Percentiles rank a stretch among this genome's conserved stretches.
Evolutionary conservation across 202 grass and related monocot genomes (phyloP).

Genomic region (Hordeum pubiflorum): DNA sequence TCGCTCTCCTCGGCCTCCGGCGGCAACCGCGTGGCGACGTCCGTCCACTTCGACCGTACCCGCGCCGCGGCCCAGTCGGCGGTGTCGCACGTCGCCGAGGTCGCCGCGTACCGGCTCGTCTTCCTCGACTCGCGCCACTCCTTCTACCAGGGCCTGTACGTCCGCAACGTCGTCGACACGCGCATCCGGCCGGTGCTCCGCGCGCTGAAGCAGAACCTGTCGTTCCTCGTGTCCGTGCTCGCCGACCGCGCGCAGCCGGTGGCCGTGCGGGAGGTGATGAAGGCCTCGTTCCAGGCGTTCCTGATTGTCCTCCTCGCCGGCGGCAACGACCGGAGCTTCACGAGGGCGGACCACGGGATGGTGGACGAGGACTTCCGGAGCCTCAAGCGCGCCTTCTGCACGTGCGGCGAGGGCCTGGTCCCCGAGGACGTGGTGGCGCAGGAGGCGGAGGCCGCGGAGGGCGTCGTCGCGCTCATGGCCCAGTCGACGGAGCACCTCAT

Average conservation of each 20-base stretch:
- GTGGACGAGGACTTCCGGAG: constrained; percentile 70
- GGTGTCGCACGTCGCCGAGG: constrained; percentile 59
- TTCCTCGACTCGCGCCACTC: constrained; percentile 84
- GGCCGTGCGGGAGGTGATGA: constrained; percentile 83
- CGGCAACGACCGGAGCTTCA: constrained; percentile 59
- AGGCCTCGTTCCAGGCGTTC: constrained; percentile 60
- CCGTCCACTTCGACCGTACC: constrained; percentile 34
- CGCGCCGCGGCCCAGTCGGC: constrained; percentile 36
- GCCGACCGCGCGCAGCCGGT: constrained; percentile 65
- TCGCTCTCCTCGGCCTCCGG: constrained; percentile 16
- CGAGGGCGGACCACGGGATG: constrained; percentile 40
- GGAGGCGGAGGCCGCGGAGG: constrained; percentile 50
- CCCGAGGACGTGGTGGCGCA: constrained; percentile 59
- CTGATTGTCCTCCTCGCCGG: constrained; percentile 79
- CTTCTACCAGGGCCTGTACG: constrained; percentile 74
- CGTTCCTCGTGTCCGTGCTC: constrained; percentile 63
- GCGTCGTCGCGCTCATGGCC: constrained; percentile 63
- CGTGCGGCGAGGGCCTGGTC: constrained; percentile 78
- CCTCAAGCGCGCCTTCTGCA: constrained; percentile 83
- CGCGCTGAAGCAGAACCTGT: constrained; percentile 71
- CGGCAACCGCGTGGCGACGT: constrained; percentile 6
- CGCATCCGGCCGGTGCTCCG: constrained; percentile 60
- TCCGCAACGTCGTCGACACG: constrained; percentile 30
- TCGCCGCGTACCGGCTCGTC: constrained; percentile 74
- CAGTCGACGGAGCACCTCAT: constrained; percentile 54